Base-by-base conservation (phyloP, 495 filamentous ascomycete species). In the Neurospora terricola region DNA sequence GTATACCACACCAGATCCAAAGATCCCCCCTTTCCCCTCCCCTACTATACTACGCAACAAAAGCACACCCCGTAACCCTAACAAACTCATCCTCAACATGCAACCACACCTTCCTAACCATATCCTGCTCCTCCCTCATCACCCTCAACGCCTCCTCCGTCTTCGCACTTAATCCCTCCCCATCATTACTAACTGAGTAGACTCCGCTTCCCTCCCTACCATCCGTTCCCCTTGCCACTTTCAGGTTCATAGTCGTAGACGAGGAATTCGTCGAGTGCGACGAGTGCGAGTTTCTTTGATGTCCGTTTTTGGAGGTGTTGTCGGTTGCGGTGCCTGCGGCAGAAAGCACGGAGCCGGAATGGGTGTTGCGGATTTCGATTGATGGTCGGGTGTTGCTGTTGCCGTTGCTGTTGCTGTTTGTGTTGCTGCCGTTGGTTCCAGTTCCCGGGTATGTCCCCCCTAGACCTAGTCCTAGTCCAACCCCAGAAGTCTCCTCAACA, bases 131-230 rank as follows among this genome's bases (percentile, higher is more conserved):
- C n/a, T 77, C 76, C 54, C 83, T 80, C 43, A 83, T 76, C 14
- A 76, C 72, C 38, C 71, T 76, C 74, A 89, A 72, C 9, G 86
- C 48, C 37, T 77, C 75, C 69, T 80, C 74, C 10, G 83, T 81
- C 69, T 81, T 82, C 5, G 39, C 30, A 0, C 74, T 72, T 12
- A 81, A 75, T 75, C 81, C 76, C 71, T 86, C 83, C 0, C 83
- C 83, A 37, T 86, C 77, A 74, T 78, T 79, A 45, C 80, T 81
- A n/a, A 89, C 75, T 16, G 81, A 81, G 77, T 90, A 90, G 59
- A 85, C 84, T 0, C 88, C 87, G 74, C 84, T 84, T 0, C 87
- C 87, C 0, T 70, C 71, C 62, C 81, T 74, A n/a, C 86, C 87
- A 76, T 84, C 80, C 0, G 79, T 82, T 2, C 86, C 85, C n/a